Percentiles rank a stretch among this genome's conserved stretches.
Conservation (phyloP, 2,329 filamentous ascomycete genomes). For the Onygena corvina region DNA sequence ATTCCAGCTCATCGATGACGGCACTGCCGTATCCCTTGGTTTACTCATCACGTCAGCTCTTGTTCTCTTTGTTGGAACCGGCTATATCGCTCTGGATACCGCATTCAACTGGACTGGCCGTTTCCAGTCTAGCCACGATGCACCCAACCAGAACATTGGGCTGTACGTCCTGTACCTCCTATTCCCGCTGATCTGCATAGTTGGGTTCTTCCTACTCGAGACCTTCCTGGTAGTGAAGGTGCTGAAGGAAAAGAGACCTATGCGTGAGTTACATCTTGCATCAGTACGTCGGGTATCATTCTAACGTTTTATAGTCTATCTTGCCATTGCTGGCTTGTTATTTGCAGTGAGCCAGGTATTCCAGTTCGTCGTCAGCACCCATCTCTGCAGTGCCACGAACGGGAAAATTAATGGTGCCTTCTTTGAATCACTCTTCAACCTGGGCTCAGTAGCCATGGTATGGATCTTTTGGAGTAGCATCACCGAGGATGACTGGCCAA, state of each 20-base stretch:
- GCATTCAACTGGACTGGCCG: slow-evolving; percentile 72
- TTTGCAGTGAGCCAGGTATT: slow-evolving; percentile 93
- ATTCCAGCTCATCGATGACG: slow-evolving; percentile 87
- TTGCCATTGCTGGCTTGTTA: slow-evolving; percentile 58
- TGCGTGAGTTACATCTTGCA: slow-evolving; percentile 45
- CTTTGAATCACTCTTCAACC: slow-evolving; percentile 86
- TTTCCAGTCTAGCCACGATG: slow-evolving; percentile 51
- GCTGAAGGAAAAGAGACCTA: slow-evolving; percentile 79
- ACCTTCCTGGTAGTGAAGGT: slow-evolving; percentile 70
- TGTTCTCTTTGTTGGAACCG: slow-evolving; percentile 72
- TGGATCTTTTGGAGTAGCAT: slow-evolving; percentile 99
- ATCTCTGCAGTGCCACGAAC: slow-evolving; percentile 71
- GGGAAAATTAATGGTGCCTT: slow-evolving; percentile 87
- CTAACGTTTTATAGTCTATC: slow-evolving; percentile 48
- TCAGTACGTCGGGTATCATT: neutral
- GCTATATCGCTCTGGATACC: slow-evolving; percentile 91
- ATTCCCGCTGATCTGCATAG: slow-evolving; percentile 75
- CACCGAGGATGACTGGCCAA: slow-evolving; percentile 95
- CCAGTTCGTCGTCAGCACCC: slow-evolving; percentile 82
- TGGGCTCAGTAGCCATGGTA: slow-evolving; percentile 66
- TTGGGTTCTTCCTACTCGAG: slow-evolving; percentile 76
- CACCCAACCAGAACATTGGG: slow-evolving; percentile 59
- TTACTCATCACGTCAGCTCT: slow-evolving; percentile 60
- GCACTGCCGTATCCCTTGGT: slow-evolving; percentile 69
- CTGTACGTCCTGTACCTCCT: slow-evolving; percentile 93